A percentile compares a stretch with the other conserved stretches of the same genome.
phyloP scores from a whole-genome alignment of 1,139 yeast genomes.

The Debaryomyces nepalensis region DNA sequence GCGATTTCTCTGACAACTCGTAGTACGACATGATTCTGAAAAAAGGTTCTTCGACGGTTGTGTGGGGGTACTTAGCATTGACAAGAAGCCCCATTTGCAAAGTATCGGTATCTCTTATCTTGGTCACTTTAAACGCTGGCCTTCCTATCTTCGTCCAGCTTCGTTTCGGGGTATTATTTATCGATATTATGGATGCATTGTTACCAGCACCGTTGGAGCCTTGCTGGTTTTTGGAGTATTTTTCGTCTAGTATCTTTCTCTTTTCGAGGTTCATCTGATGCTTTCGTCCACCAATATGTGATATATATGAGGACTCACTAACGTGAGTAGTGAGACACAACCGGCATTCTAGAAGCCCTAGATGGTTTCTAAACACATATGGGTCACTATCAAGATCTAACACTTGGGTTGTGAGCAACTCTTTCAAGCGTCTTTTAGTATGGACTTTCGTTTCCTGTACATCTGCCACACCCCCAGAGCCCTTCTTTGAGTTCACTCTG shows the following conservation, averaged over 20 bases:
- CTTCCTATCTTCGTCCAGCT: slow-evolving; percentile 67
- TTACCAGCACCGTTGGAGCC: slow-evolving; percentile 15
- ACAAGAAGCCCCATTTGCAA: slow-evolving; percentile 65
- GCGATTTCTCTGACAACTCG: slow-evolving; percentile 60
- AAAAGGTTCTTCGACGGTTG: slow-evolving; percentile 56
- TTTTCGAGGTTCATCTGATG: slow-evolving; percentile 72
- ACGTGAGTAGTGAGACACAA: slow-evolving; percentile 77
- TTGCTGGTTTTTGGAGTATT: slow-evolving; percentile 18
- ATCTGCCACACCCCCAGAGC: slow-evolving; percentile 78
- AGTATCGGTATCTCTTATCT: slow-evolving; percentile 64
- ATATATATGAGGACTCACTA: slow-evolving; percentile 74
- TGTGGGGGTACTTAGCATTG: slow-evolving; percentile 58
- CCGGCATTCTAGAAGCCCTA: slow-evolving; percentile 76
- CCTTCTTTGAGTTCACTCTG: slow-evolving; percentile 49
- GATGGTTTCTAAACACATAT: slow-evolving; percentile 72
- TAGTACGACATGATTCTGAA: slow-evolving; percentile 76
- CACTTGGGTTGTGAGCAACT: slow-evolving; percentile 62
- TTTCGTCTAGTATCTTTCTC: slow-evolving; percentile 53
- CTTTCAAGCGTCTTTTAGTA: slow-evolving; percentile 64
- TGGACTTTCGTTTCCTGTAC: slow-evolving; percentile 67
- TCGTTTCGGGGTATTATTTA: slow-evolving; percentile 47
- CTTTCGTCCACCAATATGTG: slow-evolving; percentile 80
- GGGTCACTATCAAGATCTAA: slow-evolving; percentile 77
- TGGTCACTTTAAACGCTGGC: slow-evolving; percentile 70
- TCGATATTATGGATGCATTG: slow-evolving; percentile 22